Conservation (phyloP, 2,329 filamentous ascomycete genomes). For the Monosporascus sp. region DNA sequence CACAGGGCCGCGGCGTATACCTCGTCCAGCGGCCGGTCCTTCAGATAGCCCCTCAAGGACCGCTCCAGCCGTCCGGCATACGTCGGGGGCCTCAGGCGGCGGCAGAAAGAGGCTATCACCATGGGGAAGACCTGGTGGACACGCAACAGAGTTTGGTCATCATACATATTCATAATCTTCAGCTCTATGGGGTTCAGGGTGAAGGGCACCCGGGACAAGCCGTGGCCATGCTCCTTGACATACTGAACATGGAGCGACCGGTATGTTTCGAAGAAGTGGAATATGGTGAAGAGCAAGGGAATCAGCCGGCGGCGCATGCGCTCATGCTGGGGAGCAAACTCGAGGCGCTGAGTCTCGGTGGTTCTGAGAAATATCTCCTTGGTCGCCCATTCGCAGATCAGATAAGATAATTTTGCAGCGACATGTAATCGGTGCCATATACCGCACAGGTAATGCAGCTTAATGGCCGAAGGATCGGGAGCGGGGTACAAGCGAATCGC, state of each 20-base stretch:
- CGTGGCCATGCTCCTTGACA: constrained; percentile 47
- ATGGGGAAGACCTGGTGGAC: constrained; percentile 62
- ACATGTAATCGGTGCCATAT: constrained; percentile 63
- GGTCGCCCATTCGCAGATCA: constrained; percentile 60
- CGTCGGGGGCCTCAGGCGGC: constrained; percentile 56
- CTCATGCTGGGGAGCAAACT: constrained; percentile 56
- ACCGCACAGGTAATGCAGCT: constrained; percentile 56
- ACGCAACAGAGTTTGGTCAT: constrained; percentile 55
- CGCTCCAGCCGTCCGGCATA: constrained; percentile 59
- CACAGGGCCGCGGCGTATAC: constrained; percentile 56
- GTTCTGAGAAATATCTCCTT: constrained; percentile 59
- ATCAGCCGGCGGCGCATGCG: constrained; percentile 61
- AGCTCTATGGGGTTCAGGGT: constrained; percentile 58
- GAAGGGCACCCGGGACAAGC: constrained; percentile 47
- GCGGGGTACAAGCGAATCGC: constrained; percentile 54
- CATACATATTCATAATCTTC: constrained; percentile 59
- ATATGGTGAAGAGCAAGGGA: constrained; percentile 58
- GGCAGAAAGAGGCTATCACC: constrained; percentile 58
- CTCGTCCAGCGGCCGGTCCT: constrained; percentile 57
- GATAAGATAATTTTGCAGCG: constrained; percentile 54
- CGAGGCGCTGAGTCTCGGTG: constrained; percentile 46
- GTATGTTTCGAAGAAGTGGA: constrained; percentile 64
- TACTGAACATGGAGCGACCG: constrained; percentile 53
- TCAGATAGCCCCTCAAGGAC: constrained; percentile 57
- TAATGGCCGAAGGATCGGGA: constrained; percentile 41